Percentiles rank a stretch among this genome's conserved stretches.
Evolutionary conservation across 495 filamentous ascomycete species (phyloP).

Genomic region (Penicillium simplicissimum): DNA sequence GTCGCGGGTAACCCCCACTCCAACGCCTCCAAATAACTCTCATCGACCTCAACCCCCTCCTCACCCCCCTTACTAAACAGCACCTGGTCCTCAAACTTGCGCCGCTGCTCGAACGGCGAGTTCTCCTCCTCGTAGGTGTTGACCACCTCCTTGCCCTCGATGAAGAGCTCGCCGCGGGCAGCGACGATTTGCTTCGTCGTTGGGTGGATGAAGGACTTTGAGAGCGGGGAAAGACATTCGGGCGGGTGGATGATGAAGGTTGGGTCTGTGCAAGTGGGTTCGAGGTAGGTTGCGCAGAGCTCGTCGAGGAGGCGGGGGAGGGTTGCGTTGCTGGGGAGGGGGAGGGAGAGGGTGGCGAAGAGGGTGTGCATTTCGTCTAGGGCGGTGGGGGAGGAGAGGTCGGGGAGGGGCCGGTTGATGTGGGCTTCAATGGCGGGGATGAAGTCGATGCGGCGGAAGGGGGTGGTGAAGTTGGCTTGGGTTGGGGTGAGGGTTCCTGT

Average conservation of each 20-base stretch:
- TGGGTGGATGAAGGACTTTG: conserved; percentile 74
- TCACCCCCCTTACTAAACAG: conserved; percentile 40
- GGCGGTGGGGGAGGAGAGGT: conserved; percentile 60
- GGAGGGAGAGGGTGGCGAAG: conserved; percentile 56
- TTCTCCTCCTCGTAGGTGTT: conserved; percentile 99
- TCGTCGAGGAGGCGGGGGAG: conserved; percentile 84
- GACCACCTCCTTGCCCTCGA: conserved; percentile 74
- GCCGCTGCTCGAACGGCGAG: conserved; percentile 79
- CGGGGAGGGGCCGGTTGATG: conserved; percentile 65
- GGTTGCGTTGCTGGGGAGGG: conserved; percentile 54
- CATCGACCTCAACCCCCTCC: conserved; percentile 61
- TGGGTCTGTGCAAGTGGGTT: conserved; percentile 67
- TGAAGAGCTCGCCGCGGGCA: conserved; percentile 86
- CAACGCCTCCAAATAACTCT: conserved; percentile 78
- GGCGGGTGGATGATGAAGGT: conserved; percentile 92
- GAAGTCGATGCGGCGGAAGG: conserved; percentile 74
- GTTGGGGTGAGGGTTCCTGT: conserved; percentile 49
- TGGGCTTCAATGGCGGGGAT: conserved; percentile 71
- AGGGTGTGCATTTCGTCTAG: conserved; percentile 54
- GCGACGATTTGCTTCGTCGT: conserved; percentile 67
- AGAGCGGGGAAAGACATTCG: conserved; percentile 85
- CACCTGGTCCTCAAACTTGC: conserved; percentile 73
- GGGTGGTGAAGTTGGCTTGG: conserved; percentile 57
- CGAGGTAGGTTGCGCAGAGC: conserved; percentile 74
- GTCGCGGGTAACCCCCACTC: conserved; percentile 90